These are phyloP conservation scores for Spathaspora girioi DNA, from an alignment of 805 yeast genomes.

Conservation along the genomic window DNA sequence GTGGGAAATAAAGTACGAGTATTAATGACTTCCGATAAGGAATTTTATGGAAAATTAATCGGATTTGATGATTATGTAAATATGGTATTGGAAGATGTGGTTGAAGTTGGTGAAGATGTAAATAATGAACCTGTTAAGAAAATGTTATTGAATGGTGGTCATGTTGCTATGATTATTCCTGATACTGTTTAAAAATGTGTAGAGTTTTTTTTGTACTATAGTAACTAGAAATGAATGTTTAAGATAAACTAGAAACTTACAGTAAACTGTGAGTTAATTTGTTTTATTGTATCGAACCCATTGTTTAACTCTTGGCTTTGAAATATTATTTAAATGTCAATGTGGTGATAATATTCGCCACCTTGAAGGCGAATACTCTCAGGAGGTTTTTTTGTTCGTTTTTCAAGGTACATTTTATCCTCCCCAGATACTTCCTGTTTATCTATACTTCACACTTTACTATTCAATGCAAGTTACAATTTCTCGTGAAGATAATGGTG, in stretches of 20 bases:
- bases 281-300: neutral
- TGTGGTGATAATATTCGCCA: neutral
- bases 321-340: too few relatives aligned
- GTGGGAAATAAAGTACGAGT: constrained; percentile 79
- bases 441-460: too few relatives aligned
- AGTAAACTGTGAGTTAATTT: neutral
- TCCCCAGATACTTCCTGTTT: too few relatives aligned
- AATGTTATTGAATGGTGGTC: constrained; percentile 70
- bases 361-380: constrained; percentile 5
- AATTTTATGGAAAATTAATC: constrained; percentile 81
- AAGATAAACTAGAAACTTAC: neutral
- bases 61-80: constrained; percentile 97
- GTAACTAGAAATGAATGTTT: neutral
- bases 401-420: neutral
- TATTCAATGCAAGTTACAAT: constrained; percentile 27
- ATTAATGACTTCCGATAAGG: constrained; percentile 58
- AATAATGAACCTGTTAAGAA: constrained; percentile 46
- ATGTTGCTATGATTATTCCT: constrained; percentile 58
- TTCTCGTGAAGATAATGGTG: constrained; percentile 20
- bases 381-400: neutral
- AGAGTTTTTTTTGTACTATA: neutral
- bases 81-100: constrained; percentile 80
- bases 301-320: neutral
- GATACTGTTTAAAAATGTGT: neutral
- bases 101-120: constrained; percentile 48